phyloP scores from a whole-genome alignment of 2,329 filamentous ascomycete species.

The Aspergillus niger region DNA sequence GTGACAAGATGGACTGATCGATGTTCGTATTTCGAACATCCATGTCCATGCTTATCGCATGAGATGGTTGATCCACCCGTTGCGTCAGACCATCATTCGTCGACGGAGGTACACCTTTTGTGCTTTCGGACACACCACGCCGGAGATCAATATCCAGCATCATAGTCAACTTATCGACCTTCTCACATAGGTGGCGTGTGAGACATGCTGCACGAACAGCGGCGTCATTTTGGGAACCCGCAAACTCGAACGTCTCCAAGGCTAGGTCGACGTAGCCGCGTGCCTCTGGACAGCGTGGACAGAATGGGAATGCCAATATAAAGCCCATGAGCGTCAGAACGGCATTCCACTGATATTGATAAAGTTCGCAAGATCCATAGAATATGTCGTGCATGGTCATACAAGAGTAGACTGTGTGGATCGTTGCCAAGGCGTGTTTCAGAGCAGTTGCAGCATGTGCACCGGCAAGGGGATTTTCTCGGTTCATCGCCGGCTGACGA shows the following conservation, averaged over 20 bases:
- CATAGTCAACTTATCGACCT: not conserved
- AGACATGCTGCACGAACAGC: constrained; percentile 6
- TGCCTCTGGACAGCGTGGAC: constrained; percentile 11
- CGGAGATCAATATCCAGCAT: not conserved
- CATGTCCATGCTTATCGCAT: too few relatives aligned
- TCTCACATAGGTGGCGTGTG: not conserved
- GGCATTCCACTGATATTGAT: constrained; percentile 26
- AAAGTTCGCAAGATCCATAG: constrained; percentile 21
- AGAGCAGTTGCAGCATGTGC: constrained; percentile 20
- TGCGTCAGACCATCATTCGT: too few relatives aligned
- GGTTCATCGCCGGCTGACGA: constrained; percentile 5
- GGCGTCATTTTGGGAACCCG: constrained; percentile 2
- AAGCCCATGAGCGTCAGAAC: constrained; percentile 23
- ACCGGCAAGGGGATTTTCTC: constrained; percentile 15
- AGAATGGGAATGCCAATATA: constrained; percentile 23
- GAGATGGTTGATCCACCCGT: too few relatives aligned
- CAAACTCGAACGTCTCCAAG: constrained; percentile 17
- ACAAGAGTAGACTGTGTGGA: constrained; percentile 10
- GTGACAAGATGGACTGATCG: not conserved
- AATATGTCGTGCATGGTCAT: constrained; percentile 17
- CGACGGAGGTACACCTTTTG: too few relatives aligned
- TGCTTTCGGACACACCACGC: not conserved
- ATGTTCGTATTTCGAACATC: not conserved
- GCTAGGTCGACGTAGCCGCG: constrained; percentile 16
- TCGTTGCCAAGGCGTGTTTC: constrained; percentile 20